Evolutionary conservation across 2,329 filamentous ascomycete species (phyloP), one percentile per base, ranked within the genome.

Genomic region (Madurella mycetomatis): DNA sequence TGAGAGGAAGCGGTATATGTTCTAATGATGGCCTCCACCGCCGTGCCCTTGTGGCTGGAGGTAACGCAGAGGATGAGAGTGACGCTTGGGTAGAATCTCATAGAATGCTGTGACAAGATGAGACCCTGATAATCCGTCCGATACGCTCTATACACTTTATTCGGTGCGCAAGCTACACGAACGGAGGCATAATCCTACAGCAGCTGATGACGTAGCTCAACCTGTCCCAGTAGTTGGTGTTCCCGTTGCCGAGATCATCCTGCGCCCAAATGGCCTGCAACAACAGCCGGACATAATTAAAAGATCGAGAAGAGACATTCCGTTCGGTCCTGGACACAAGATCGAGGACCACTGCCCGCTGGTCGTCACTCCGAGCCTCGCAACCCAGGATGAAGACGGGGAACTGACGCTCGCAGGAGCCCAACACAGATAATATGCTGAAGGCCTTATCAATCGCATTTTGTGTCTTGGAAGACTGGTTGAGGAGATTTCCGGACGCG

Each of bases 261-360:
- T 72, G 71, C 2, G 66, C 63, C 71, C 70, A 73, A 2, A 69
- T 34, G 0, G 62, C 60, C 41, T 69, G 50, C 1, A 72, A 12
- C 4, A 70, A 18, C 1, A 44, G n/a, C 39, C 57, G 62, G 0
- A 63, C 42, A 4, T 62, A 51, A 1, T 62, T 53, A 2, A 67
- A 59, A 2, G 60, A 63, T 5, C 66, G 53, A 1, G 60, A 63
- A 0, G 54, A 51, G 8, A n/a, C n/a, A 0, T 41, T 54, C 0
- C 49, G 45, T 8, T 65, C 61, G 0, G 66, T 66, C 40, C 57
- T 65, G 0, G 60, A 25, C 11, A 73, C 65, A 0, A 72, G 49
- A 4, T 67, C 65, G 7, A 67, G 62, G 4, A 66, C 39, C 2
- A 57, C 47, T 0, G 53, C 57, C 19, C 65, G 60, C 18, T 65